Evolutionary conservation across 1,284 basidiomycete genomes (phyloP), one percentile per base, ranked within the genome.

Genomic region (Puccinia hordei): DNA sequence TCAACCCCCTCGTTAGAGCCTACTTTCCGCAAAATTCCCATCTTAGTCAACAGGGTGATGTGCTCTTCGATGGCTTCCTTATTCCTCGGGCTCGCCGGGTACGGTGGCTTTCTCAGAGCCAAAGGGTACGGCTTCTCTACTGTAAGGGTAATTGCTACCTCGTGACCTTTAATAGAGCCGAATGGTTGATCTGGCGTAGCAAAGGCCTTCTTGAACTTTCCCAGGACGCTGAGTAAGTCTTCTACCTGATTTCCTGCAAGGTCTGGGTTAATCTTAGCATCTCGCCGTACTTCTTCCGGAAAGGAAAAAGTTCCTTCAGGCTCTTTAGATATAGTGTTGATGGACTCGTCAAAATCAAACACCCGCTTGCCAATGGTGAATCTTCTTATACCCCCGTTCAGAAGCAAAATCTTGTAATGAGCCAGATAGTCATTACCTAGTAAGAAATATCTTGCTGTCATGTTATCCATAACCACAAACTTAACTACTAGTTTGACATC

Each of bases 111-210:
- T 6, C 51, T 6, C 5, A 73, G 51, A 51, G 35, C 17, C 5
- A 49, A 49, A 33, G 71, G 71, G n/a, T 51, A 73, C 2, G 71
- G 71, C 33, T 33, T 73, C 13, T 73, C 71, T 4, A 73, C 17
- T 15, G 22, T 73, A 4, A 73, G 30, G 6, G 17, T 51, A 17
- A 73, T 55, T 35, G 53, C 19, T 5, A 73, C 44, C 27, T 51
- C 41, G 53, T 55, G 72, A 6, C 53, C 53, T 33, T 12, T 51
- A 6, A 55, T 30, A 35, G 33, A 24, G 4, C 51, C 51, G 53
- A 35, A 27, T 73, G 41, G 71, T 55, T 73, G 4, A n/a, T 53
- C 53, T 53, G 19, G 17, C 27, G 46, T 33, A 3, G 30, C 72
- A 73, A 73, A 73, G 49, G 49, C 33, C 12, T 72, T 49, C 1